Percentiles rank a stretch among this genome's conserved stretches.
Conservation (phyloP, 2,329 filamentous ascomycete genomes). For the Paecilomyces variotii region DNA sequence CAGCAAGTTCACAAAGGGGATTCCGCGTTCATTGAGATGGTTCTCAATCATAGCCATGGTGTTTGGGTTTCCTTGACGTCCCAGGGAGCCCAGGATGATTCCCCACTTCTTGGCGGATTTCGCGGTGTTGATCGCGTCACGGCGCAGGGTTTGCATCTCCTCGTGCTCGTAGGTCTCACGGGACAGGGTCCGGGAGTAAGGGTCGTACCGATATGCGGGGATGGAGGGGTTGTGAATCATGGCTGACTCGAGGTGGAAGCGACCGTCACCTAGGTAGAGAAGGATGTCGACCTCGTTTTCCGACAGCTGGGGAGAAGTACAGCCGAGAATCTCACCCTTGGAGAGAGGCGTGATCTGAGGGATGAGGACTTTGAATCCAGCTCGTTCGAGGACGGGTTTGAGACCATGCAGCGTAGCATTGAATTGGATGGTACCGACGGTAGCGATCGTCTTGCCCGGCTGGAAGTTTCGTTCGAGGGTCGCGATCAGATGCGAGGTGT, state of each 20-base stretch:
- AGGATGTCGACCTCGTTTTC: slow-evolving; percentile 62
- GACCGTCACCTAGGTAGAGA: slow-evolving; percentile 82
- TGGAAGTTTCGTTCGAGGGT: slow-evolving; percentile 85
- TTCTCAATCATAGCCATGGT: slow-evolving; percentile 82
- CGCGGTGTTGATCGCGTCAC: slow-evolving; percentile 67
- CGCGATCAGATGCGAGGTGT: slow-evolving; percentile 75
- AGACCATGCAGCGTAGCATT: slow-evolving; percentile 93
- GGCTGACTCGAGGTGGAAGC: slow-evolving; percentile 93
- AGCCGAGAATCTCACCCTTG: slow-evolving; percentile 95
- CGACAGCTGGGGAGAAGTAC: slow-evolving; percentile 73
- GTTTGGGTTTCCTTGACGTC: slow-evolving; percentile 90
- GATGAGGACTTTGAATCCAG: slow-evolving; percentile 77
- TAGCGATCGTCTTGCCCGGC: slow-evolving; percentile 74
- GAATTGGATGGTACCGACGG: slow-evolving; percentile 97
- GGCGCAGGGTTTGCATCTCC: slow-evolving; percentile 76
- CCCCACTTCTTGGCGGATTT: slow-evolving; percentile 82
- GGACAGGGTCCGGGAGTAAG: slow-evolving; percentile 85
- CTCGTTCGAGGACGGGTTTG: slow-evolving; percentile 65
- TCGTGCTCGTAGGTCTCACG: slow-evolving; percentile 86
- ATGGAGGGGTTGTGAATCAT: slow-evolving; percentile 97
- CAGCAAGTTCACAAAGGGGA: slow-evolving; percentile 76
- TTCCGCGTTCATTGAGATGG: slow-evolving; percentile 60
- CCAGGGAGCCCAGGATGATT: slow-evolving; percentile 83
- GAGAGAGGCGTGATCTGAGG: slow-evolving; percentile 89
- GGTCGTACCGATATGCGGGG: slow-evolving; percentile 92